Base-by-base conservation (phyloP, 352 stramenopile genomes). In the Aphanomyces stellatus region DNA sequence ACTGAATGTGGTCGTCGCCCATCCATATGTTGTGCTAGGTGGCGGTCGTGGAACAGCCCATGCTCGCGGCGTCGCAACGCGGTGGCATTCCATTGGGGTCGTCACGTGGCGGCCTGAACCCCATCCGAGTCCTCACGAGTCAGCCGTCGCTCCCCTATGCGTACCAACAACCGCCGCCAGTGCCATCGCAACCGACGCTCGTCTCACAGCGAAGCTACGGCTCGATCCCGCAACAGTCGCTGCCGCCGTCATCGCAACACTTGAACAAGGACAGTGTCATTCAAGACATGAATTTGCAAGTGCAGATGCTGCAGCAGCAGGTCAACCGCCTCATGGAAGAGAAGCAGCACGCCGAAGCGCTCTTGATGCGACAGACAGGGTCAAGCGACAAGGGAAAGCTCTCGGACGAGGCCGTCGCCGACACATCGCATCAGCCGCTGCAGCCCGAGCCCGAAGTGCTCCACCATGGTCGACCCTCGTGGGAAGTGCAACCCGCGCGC, bases 321-420 rank as follows among this genome's bases (percentile, higher is more conserved):
- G 84, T 95, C 3, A 83, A 81, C 22, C 72, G 86, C 68, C 79
- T 95, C 4, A 82, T 95, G 76, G 85, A 93, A 70, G 81, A 95
- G 69, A 95, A 95, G 31, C 77, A 93, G 62, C 68, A 87, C 56
- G 86, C 84, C 1, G 82, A 95, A 65, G 80, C 90, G 65, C 61
- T 95, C 24, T 34, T 57, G 49, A 25, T 67, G 43, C 60, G 60
- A 10, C 60, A 67, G 17, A 57, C 49, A 19, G 46, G 37, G 11
- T 46, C 37, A 19, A 46, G 37, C 37, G 37, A 46, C n/a, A 11
- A 46, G 37, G 11, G n/a, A 46, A 46, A 46, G n/a, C 37, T 46
- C 11, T 46, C 37, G 37, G n/a, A 64, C 56, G 24, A 64, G 30
- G 25, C 25, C 28, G 2, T 53, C 27, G 17, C 19, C 53, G 15